phyloP scores from a whole-genome alignment of 2,329 filamentous ascomycete genomes.

The Aspergillus phoenicis region DNA sequence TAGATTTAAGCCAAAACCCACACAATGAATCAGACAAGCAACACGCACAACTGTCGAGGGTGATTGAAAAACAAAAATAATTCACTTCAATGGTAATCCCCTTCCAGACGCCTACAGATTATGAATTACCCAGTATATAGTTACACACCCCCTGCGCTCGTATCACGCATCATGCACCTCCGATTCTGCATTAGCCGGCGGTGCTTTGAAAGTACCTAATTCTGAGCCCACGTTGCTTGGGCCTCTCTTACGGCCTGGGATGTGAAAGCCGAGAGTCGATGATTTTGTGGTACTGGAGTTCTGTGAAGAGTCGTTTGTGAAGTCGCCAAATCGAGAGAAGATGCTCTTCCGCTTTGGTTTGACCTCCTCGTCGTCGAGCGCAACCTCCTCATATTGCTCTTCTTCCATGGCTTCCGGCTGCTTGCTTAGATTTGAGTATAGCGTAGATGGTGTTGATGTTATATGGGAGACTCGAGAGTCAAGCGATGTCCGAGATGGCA shows the following conservation, averaged over 20 bases:
- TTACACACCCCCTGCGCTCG: neutral
- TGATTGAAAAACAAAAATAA: neutral
- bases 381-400: conserved; percentile 87
- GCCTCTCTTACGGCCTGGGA: conserved; percentile 71
- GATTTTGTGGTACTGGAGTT: conserved; percentile 44
- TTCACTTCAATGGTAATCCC: neutral
- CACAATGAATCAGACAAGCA: neutral
- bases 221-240: conserved; percentile 72
- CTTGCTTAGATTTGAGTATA: conserved; percentile 56
- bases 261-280: conserved; percentile 62
- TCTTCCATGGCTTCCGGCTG: conserved; percentile 68
- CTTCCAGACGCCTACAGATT: conserved; percentile 3
- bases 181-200: conserved; percentile 18
- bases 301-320: conserved; percentile 40
- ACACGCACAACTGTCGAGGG: neutral
- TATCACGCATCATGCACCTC: conserved; percentile 24
- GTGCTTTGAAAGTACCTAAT: conserved; percentile 63
- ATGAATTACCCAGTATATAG: conserved; percentile 7
- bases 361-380: conserved; percentile 71
- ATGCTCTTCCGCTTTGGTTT: conserved; percentile 79
- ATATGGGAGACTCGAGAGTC: conserved; percentile 71
- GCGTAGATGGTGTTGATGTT: conserved; percentile 63
- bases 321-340: conserved; percentile 71
- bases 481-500: conserved; percentile 72
- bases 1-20: conserved; percentile 4